A percentile compares a stretch with the other conserved stretches of the same genome.
phyloP scores from a whole-genome alignment of 495 filamentous ascomycete genomes.

The Aspergillus heteromorphus region DNA sequence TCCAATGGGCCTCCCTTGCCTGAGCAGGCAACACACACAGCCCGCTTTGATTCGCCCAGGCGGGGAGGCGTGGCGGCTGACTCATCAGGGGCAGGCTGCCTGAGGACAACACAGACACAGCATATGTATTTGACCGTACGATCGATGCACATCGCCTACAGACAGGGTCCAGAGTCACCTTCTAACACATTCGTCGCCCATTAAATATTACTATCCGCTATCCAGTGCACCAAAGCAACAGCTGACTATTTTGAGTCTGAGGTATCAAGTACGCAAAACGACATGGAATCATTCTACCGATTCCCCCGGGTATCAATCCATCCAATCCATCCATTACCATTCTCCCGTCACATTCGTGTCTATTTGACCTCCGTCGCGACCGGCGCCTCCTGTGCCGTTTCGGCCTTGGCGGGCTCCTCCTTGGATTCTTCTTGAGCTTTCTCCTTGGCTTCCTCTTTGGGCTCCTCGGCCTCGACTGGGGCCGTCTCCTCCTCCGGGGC shows the following conservation, averaged over 20 bases:
- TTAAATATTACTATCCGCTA: slow-evolving; percentile 1
- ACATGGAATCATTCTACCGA: background rate
- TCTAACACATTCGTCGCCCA: background rate
- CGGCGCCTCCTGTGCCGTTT: background rate
- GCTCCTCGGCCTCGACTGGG: background rate
- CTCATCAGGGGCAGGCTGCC: background rate
- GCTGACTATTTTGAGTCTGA: background rate
- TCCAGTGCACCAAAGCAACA: background rate
- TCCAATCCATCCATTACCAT: background rate
- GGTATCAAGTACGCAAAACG: slow-evolving; percentile 1
- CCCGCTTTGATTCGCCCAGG: too few species aligned
- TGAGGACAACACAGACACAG: too few species aligned
- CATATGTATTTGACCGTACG: too few species aligned
- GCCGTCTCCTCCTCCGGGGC: background rate
- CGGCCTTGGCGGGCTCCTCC: background rate
- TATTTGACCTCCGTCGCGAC: background rate
- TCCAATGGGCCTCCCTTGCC: too few species aligned
- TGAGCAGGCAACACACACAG: too few species aligned
- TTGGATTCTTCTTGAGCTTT: too few species aligned
- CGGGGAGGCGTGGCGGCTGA: background rate
- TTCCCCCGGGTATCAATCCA: slow-evolving; percentile 2
- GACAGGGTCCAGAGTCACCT: background rate
- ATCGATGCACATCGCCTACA: too few species aligned
- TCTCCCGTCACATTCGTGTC: background rate
- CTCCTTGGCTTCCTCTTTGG: slow-evolving; percentile 7